These are phyloP conservation scores for Schwanniomyces pseudopolymorphus DNA, from an alignment of 805 yeast genomes.

Conservation along the genomic window DNA sequence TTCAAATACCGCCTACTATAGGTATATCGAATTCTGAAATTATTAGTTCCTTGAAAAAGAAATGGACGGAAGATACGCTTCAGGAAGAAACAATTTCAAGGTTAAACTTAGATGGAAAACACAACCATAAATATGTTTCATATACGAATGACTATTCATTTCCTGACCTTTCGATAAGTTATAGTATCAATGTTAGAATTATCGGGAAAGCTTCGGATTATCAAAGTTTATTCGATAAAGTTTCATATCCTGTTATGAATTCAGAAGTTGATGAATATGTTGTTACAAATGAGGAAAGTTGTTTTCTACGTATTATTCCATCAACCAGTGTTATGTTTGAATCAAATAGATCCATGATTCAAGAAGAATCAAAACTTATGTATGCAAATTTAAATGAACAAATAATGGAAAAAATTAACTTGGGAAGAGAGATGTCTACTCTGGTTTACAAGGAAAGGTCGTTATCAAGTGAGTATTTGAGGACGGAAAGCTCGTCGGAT, in stretches of 20 bases:
- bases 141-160: slow-evolving; percentile 29
- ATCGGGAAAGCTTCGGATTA: slow-evolving; percentile 37
- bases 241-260: slow-evolving; percentile 11
- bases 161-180: slow-evolving; percentile 27
- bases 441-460: slow-evolving; percentile 6
- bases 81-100: neutral
- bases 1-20: slow-evolving; percentile 35
- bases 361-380: slow-evolving; percentile 34
- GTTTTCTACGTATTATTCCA: slow-evolving; percentile 25
- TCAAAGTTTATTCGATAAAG: slow-evolving; percentile 14
- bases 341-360: slow-evolving; percentile 27
- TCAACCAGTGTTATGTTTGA: slow-evolving; percentile 23
- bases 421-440: slow-evolving; percentile 21
- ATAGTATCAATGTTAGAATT: slow-evolving; percentile 35
- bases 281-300: slow-evolving; percentile 27
- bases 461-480: slow-evolving; percentile 6
- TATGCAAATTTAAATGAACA: slow-evolving; percentile 25
- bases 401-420: slow-evolving; percentile 26
- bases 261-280: slow-evolving; percentile 27
- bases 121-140: slow-evolving; percentile 13
- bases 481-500: slow-evolving; percentile 23
- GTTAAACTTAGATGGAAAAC: neutral
- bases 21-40: slow-evolving; percentile 33
- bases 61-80: slow-evolving; percentile 17
- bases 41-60: slow-evolving; percentile 22